A percentile compares a stretch with the other conserved stretches of the same genome.
Conservation (phyloP, 2,329 filamentous ascomycete species). For the Botrytis cinerea region DNA sequence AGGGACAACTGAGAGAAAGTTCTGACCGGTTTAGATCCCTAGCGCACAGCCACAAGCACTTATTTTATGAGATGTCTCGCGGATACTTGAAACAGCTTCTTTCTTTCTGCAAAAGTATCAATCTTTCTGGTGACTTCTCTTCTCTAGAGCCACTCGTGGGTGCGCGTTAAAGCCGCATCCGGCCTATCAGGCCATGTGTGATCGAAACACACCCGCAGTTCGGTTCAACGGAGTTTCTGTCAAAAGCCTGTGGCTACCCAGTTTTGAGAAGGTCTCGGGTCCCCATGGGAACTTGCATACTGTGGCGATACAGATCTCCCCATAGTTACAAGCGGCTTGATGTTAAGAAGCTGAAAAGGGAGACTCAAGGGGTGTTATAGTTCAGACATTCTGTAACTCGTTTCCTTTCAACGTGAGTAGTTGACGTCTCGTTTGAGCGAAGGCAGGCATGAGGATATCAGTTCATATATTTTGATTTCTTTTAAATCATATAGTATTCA, state of each 20-base stretch:
- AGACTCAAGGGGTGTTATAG: neutral
- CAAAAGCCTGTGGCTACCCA: neutral
- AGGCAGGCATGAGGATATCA: neutral
- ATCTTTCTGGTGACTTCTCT: neutral
- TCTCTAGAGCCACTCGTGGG: neutral
- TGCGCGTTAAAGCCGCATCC: neutral
- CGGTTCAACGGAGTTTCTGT: neutral
- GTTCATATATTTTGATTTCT: neutral
- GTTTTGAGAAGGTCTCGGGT: slow-evolving; percentile 13
- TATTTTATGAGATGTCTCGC: slow-evolving; percentile 10
- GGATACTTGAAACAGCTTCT: slow-evolving; percentile 1
- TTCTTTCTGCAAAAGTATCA: neutral
- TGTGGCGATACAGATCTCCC: neutral
- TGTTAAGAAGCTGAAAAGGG: neutral
- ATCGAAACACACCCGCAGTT: neutral
- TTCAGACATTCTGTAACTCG: slow-evolving; percentile 12
- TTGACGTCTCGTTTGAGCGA: neutral
- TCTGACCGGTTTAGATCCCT: neutral
- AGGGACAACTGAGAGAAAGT: slow-evolving; percentile 6
- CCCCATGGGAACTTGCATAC: neutral
- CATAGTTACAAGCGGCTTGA: neutral
- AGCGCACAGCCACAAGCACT: neutral
- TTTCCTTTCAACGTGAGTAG: neutral
- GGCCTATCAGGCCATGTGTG: neutral
- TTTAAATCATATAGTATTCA: neutral